Base-by-base conservation (phyloP, 2,329 filamentous ascomycete genomes). In the Verticillium dahliae region DNA sequence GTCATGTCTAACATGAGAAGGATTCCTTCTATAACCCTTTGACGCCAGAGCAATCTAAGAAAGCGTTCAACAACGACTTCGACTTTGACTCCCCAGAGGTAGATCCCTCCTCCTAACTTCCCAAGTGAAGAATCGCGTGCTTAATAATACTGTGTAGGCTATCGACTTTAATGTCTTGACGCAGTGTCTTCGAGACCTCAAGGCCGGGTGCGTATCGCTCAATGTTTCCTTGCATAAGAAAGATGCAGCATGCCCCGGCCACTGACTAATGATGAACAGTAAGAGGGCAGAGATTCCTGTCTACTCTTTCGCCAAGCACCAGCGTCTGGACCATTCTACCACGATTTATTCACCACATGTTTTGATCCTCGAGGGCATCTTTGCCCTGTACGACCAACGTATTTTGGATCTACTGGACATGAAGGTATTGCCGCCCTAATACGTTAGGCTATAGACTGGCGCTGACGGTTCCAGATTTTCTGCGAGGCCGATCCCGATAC, bases 21-120 rank as follows among this genome's bases (percentile, higher is more conserved):
- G 95, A 99, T 76, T 97, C 94, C 13, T 99, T 97, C 76, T 99
- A 99, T 79, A 98, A 97, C 77, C 90, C 89, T 18, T 79, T 99
- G 68, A 90, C 86, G 18, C 81, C 87, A 2, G 92, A 93, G 70
- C 82, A 95, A 71, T 94, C 91, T 59, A 85, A 80, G 66, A 84
- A 86, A 69, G 95, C 95, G 0, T 97, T 97, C 75, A 79, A 79
- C 63, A 97, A 97, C 72, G 92, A 98, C 72, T 97, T 91, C 75
- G 95, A 99, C 72, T 97, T 99, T 76, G 95, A 99, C 74, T 88
- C 93, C 9, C 95, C 95, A 14, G 87, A 93, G 66, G 84, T 69
- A 62, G 57, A 35, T 57, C 45, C 18, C 11, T 52, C 15, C 18
- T 13, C n/a, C 27, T 31, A 31, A 31, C 27, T 31, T 31, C 27